phyloP scores from a whole-genome alignment of 2,329 filamentous ascomycete genomes.

The Emmonsiellopsis sp. region DNA sequence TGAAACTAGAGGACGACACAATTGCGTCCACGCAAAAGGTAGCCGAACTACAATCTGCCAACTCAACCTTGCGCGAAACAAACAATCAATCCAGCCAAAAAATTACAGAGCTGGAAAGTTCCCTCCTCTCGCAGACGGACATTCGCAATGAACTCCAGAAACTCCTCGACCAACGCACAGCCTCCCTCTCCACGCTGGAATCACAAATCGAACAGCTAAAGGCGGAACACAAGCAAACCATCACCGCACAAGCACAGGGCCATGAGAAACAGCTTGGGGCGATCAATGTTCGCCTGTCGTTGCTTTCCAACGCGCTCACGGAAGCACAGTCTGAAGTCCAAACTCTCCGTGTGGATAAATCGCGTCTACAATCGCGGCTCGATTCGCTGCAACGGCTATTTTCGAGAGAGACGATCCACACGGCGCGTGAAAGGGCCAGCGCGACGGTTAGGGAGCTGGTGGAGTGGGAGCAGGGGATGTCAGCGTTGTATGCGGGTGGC shows the following conservation, averaged over 20 bases:
- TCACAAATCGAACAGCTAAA: constrained; percentile 28
- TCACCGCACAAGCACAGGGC: constrained; percentile 16
- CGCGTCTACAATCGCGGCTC: constrained; percentile 29
- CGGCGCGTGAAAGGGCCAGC: constrained; percentile 28
- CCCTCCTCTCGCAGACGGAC: constrained; percentile 25
- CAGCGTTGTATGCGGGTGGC: constrained; percentile 14
- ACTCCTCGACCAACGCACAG: constrained; percentile 27
- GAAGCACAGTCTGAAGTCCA: constrained; percentile 26
- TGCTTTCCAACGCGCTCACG: constrained; percentile 32
- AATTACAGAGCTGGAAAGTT: constrained; percentile 26
- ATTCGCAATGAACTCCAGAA: constrained; percentile 27
- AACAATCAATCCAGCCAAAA: constrained; percentile 21
- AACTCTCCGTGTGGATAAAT: constrained; percentile 27
- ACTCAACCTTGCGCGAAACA: constrained; percentile 31
- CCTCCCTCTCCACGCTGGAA: constrained; percentile 25
- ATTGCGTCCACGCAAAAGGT: constrained; percentile 22
- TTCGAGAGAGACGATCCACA: constrained; percentile 30
- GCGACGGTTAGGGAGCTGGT: constrained; percentile 17
- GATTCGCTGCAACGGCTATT: constrained; percentile 26
- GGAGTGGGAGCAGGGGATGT: constrained; percentile 12
- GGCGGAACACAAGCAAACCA: constrained; percentile 21
- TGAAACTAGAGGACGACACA: constrained; percentile 31
- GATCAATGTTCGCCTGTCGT: constrained; percentile 34
- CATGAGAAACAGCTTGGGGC: constrained; percentile 28
- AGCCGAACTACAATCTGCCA: constrained; percentile 23